Base-by-base conservation (phyloP, 768 basidiomycete species). In the Boletus patriciae region DNA sequence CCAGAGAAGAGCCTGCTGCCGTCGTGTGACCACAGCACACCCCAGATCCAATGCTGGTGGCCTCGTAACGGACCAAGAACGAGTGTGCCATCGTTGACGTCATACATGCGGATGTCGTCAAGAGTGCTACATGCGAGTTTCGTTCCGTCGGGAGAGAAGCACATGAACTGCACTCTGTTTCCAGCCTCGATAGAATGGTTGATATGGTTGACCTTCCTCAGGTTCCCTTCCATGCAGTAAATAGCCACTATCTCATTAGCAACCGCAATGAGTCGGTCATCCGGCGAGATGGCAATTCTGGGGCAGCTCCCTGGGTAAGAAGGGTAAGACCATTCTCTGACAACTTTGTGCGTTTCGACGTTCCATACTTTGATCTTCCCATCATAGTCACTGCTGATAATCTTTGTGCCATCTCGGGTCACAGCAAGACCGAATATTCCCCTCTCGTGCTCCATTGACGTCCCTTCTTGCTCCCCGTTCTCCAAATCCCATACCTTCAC, bases 91-190 rank as follows among this genome's bases (percentile, higher is more conserved):
- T 8, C 55, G 10, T 38, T 6, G 11, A 47, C 25, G 18, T 41
- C 48, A 11, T 46, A 50, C 0, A 59, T 23, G 18, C 2, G 1
- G 21, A 54, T 27, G 19, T 18, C 13, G 11, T 18, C 3, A 0
- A 1, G 1, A 0, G 34, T 25, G 27, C 15, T n/a, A n/a, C 36
- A 52, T 0, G 44, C 51, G 19, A 62, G 51, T 46, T 53, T 61
- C 18, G n/a, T 8, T 2, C 59, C 43, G 19, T 50, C 15, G 0
- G 51, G 47, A 11, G 59, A 52, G 29, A 61, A 62, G 5, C 21
- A 27, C 13, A 61, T 2, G 19, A 27, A 37, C 4, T 1, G 13
- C 0, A 41, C 21, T 16, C 3, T 2, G 0, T 3, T 1, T 18
- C 7, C 34, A n/a, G 31, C 15, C 9, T 49, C 9, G 54, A 55